Percentiles rank a stretch among this genome's conserved stretches.
Conservation (phyloP, 2,329 filamentous ascomycete species). For the Penicillium griseofulvum region DNA sequence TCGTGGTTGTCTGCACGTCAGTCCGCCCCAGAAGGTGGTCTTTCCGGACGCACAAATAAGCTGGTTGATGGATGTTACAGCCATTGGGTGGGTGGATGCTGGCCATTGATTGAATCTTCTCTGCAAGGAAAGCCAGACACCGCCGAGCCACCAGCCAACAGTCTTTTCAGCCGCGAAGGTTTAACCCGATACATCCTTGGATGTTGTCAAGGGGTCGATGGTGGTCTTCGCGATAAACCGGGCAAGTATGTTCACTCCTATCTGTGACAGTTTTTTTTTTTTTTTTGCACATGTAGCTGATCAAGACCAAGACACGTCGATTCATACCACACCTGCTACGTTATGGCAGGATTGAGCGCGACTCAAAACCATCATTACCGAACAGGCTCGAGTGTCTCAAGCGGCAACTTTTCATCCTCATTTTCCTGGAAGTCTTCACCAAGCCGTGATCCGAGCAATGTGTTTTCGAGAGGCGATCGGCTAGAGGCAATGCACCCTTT, state of each 20-base stretch:
- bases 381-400: conserved; percentile 33
- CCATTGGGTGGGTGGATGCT: conserved; percentile 95
- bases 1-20: conserved; percentile 89
- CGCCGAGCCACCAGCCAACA: conserved; percentile 27
- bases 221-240: conserved; percentile 90
- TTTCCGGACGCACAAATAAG: conserved; percentile 94
- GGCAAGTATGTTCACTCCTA: conserved; percentile 63
- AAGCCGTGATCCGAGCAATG: conserved; percentile 50
- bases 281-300: conserved; percentile 19
- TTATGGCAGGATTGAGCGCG: conserved; percentile 78
- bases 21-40: conserved; percentile 86
- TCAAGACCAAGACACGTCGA: conserved; percentile 63
- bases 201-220: conserved; percentile 76
- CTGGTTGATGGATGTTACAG: conserved; percentile 97
- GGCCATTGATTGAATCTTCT: conserved; percentile 82
- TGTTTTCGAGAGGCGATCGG: conserved; percentile 69
- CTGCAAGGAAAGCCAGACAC: conserved; percentile 54
- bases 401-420: conserved; percentile 33
- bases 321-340: conserved; percentile 91
- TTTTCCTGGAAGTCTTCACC: conserved; percentile 43
- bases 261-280: background rate
- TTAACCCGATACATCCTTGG: conserved; percentile 84
- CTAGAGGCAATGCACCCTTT: conserved; percentile 75
- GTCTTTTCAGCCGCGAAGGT: conserved; percentile 75
- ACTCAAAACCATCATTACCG: conserved; percentile 66